Conservation (phyloP, 2,329 filamentous ascomycete genomes). For the Clarireedia paspali region DNA sequence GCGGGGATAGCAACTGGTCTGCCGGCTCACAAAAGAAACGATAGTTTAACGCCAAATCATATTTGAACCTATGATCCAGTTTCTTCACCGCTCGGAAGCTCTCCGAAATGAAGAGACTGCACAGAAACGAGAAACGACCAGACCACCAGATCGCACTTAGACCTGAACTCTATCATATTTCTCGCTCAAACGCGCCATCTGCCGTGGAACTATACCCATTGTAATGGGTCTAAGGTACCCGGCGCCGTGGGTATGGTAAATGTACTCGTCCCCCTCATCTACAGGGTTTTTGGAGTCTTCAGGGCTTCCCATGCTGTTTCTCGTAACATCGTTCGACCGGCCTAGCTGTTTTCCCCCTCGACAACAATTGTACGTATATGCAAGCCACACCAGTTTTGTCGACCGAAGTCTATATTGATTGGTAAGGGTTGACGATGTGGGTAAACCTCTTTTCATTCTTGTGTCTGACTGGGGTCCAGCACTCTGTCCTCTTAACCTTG, state of each 20-base stretch:
- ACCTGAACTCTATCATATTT: background rate
- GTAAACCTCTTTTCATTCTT: slow-evolving; percentile 3
- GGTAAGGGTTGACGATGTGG: slow-evolving; percentile 1
- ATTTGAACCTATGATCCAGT: background rate
- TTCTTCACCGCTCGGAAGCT: slow-evolving; percentile 2
- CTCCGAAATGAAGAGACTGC: background rate
- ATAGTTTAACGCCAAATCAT: background rate
- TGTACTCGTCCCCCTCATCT: background rate
- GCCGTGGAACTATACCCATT: slow-evolving; percentile 3
- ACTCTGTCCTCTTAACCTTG: background rate
- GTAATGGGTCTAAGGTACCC: slow-evolving; percentile 6
- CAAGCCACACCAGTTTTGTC: slow-evolving; percentile 8
- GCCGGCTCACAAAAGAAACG: slow-evolving; percentile 1
- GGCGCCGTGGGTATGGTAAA: slow-evolving; percentile 8
- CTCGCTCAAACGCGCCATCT: slow-evolving; percentile 5
- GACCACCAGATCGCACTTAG: background rate
- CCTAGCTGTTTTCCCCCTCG: background rate
- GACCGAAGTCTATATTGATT: slow-evolving; percentile 3
- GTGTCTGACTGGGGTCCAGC: slow-evolving; percentile 4
- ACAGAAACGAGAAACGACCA: background rate
- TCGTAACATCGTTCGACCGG: slow-evolving; percentile 3
- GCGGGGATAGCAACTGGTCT: background rate
- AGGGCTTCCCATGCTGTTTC: slow-evolving; percentile 1
- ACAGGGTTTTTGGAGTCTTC: slow-evolving; percentile 7
- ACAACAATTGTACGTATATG: slow-evolving; percentile 6